These are phyloP conservation scores for Phytophthora agathidicida DNA, from an alignment of 352 stramenopile genomes.

Conservation along the genomic window DNA sequence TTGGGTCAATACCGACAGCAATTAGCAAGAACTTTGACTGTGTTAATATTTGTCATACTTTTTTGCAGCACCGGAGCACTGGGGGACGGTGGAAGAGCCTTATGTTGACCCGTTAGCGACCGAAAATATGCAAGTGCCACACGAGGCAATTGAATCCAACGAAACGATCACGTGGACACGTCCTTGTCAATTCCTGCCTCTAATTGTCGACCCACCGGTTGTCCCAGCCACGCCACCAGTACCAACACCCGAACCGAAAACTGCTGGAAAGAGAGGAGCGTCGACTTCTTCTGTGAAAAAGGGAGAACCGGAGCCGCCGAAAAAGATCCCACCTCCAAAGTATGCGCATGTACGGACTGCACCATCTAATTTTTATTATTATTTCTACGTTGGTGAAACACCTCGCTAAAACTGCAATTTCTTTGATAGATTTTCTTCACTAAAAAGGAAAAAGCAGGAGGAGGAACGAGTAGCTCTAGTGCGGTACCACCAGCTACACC, in stretches of 20 bases:
- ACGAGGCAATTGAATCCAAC: slow-evolving; percentile 10
- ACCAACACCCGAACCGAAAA: slow-evolving; percentile 37
- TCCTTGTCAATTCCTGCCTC: slow-evolving; percentile 60
- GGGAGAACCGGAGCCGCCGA: slow-evolving; percentile 45
- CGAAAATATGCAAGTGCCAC: slow-evolving; percentile 33
- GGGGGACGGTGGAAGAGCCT: slow-evolving; percentile 42
- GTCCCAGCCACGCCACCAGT: slow-evolving; percentile 12
- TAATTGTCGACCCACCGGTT: slow-evolving; percentile 40
- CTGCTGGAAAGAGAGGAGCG: slow-evolving; percentile 34
- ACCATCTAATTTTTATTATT: neutral
- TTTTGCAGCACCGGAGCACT: slow-evolving; percentile 49
- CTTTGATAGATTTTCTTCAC: slow-evolving; percentile 36
- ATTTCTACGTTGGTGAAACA: neutral
- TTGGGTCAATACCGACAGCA: neutral
- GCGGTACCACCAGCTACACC: neutral
- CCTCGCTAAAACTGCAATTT: neutral
- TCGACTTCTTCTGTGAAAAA: slow-evolving; percentile 20
- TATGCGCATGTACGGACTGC: slow-evolving; percentile 47
- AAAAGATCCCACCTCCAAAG: slow-evolving; percentile 47
- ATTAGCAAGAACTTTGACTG: neutral
- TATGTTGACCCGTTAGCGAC: slow-evolving; percentile 52
- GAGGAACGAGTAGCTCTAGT: neutral
- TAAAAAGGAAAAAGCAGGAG: slow-evolving; percentile 24
- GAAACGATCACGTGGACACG: slow-evolving; percentile 62
- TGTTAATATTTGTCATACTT: neutral